These are phyloP conservation scores for Pyricularia pennisetigena DNA, from an alignment of 2,329 filamentous ascomycete genomes.

Conservation along the genomic window DNA sequence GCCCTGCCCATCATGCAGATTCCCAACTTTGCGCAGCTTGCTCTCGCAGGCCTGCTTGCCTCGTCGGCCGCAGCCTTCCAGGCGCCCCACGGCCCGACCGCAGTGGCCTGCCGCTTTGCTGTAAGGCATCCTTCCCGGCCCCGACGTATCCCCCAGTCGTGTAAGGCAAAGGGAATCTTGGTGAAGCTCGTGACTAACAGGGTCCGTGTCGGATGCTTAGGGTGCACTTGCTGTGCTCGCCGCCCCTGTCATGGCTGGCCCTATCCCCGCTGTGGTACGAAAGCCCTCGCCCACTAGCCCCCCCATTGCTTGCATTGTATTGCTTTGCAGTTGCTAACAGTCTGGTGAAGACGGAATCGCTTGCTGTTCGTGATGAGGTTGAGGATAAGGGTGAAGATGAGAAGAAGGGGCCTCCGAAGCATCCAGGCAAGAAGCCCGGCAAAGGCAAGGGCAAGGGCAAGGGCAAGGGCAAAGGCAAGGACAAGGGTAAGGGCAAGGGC, in stretches of 20 bases:
- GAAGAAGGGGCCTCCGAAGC: not conserved
- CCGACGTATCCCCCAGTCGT: too few species aligned
- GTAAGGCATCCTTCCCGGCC: not conserved
- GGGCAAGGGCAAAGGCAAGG: too few species aligned
- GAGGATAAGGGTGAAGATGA: not conserved
- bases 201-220: not conserved
- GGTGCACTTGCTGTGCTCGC: conserved; percentile 3
- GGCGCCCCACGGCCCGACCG: conserved; percentile 26
- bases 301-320: not conserved
- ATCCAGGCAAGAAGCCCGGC: not conserved
- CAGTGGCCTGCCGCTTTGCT: conserved; percentile 1
- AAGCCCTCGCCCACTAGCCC: not conserved
- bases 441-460: too few species aligned
- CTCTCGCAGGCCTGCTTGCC: conserved; percentile 27
- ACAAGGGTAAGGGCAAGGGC: too few species aligned
- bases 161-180: too few species aligned
- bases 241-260: not conserved
- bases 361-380: not conserved
- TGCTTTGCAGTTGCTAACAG: too few species aligned
- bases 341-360: not conserved
- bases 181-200: not conserved
- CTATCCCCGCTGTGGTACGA: not conserved
- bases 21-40: not conserved
- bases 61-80: conserved; percentile 57
- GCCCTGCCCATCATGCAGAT: conserved; percentile 1